A percentile compares a stretch with the other conserved stretches of the same genome.
Evolutionary conservation across 805 yeast genomes (phyloP).

Genomic region (Hanseniaspora vineae): DNA sequence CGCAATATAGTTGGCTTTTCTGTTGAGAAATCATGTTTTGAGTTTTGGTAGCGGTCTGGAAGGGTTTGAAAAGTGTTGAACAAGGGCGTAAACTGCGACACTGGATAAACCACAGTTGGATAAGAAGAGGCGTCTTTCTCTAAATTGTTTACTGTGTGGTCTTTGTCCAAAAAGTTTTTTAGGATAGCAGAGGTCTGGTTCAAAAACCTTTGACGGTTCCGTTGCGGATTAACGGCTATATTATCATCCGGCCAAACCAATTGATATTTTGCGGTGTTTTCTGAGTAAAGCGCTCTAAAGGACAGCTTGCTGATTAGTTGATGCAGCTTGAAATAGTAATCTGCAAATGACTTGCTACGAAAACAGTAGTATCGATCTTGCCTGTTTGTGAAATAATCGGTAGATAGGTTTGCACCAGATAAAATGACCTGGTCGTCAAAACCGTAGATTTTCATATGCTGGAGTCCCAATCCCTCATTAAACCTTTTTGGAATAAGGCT

Average conservation of each 20-base stretch:
- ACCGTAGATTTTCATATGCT: slow-evolving; percentile 96
- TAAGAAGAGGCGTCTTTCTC: slow-evolving; percentile 10
- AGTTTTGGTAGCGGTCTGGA: not conserved
- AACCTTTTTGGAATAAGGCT: slow-evolving; percentile 63
- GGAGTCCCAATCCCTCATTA: slow-evolving; percentile 85
- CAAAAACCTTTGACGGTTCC: slow-evolving; percentile 38
- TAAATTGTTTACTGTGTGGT: not conserved
- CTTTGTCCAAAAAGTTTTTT: slow-evolving; percentile 43
- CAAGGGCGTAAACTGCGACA: slow-evolving; percentile 83
- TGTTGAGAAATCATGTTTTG: slow-evolving; percentile 46
- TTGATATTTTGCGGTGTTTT: slow-evolving; percentile 34
- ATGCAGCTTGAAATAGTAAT: slow-evolving; percentile 67
- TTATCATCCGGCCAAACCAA: slow-evolving; percentile 67
- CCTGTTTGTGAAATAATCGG: slow-evolving; percentile 86
- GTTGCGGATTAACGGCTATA: slow-evolving; percentile 52
- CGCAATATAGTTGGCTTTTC: slow-evolving; percentile 63
- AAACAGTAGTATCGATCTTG: slow-evolving; percentile 87
- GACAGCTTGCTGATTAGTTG: slow-evolving; percentile 55
- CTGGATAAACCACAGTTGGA: slow-evolving; percentile 70
- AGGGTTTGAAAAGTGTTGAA: slow-evolving; percentile 26
- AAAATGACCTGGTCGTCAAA: slow-evolving; percentile 81
- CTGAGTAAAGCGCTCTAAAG: slow-evolving; percentile 43
- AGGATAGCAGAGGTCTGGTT: slow-evolving; percentile 43
- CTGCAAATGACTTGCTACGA: slow-evolving; percentile 38
- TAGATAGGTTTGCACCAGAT: slow-evolving; percentile 83